phyloP scores from a whole-genome alignment of 257 asterid genomes.

The Eucommia ulmoides region DNA sequence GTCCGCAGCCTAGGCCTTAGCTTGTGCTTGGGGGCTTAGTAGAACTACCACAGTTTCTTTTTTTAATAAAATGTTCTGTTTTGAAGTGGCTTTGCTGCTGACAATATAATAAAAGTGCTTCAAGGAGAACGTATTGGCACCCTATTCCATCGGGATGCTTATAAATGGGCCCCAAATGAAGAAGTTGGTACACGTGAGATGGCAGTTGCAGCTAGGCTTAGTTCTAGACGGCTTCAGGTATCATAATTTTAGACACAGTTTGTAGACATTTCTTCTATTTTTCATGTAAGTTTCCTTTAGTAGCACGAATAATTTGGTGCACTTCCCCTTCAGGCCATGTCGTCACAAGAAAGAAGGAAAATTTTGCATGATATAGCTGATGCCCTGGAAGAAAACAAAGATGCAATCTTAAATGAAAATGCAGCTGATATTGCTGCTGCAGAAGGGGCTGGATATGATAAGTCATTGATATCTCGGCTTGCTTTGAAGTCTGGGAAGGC shows the following conservation, averaged over 20 bases:
- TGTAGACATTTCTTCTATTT: no score
- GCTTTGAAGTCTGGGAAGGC: slow-evolving; percentile 56
- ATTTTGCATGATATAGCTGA: slow-evolving; percentile 56
- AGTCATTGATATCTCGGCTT: slow-evolving; percentile 57
- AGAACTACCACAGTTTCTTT: no score
- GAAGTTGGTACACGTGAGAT: slow-evolving; percentile 45
- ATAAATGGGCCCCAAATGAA: slow-evolving; percentile 32
- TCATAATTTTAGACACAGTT: not conserved
- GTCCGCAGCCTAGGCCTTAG: not conserved
- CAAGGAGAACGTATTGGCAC: slow-evolving; percentile 62
- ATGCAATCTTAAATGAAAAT: slow-evolving; percentile 34
- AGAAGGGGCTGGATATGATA: slow-evolving; percentile 50
- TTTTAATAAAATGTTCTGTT: slow-evolving; percentile 6
- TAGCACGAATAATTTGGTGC: not conserved
- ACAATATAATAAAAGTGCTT: slow-evolving; percentile 49
- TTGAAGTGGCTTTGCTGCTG: slow-evolving; percentile 48
- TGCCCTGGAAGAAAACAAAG: slow-evolving; percentile 45
- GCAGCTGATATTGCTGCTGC: slow-evolving; percentile 64
- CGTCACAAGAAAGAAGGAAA: slow-evolving; percentile 57
- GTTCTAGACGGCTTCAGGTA: slow-evolving; percentile 65
- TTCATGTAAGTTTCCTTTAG: no score
- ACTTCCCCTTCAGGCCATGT: slow-evolving; percentile 28
- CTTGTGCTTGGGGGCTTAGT: not conserved
- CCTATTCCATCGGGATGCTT: slow-evolving; percentile 65
- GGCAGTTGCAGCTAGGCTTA: slow-evolving; percentile 77